phyloP scores from a whole-genome alignment of 2,329 filamentous ascomycete species.

The Phaeosphaeria sp. region DNA sequence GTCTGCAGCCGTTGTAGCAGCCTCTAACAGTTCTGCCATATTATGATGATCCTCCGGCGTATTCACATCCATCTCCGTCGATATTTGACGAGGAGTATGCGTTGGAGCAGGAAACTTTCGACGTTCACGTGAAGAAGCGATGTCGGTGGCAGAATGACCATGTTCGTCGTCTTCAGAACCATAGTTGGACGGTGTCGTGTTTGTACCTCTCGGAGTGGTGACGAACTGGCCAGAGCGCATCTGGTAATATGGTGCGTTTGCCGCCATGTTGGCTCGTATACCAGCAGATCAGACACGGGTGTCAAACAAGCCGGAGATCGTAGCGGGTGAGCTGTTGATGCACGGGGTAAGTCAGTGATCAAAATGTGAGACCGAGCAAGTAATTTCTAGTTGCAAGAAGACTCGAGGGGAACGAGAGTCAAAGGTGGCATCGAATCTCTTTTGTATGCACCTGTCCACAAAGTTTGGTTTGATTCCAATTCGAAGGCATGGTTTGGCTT shows the following conservation, averaged over 20 bases:
- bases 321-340: slow-evolving; percentile 18
- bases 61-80: slow-evolving; percentile 14
- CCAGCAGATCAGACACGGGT: slow-evolving; percentile 15
- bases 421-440: slow-evolving; percentile 19
- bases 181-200: slow-evolving; percentile 23
- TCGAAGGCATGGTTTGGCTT: slow-evolving; percentile 19
- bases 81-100: slow-evolving; percentile 16
- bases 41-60: slow-evolving; percentile 39
- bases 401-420: slow-evolving; percentile 17
- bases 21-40: slow-evolving; percentile 45
- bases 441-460: slow-evolving; percentile 22
- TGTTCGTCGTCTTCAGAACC: slow-evolving; percentile 29
- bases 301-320: slow-evolving; percentile 16
- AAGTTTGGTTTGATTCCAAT: slow-evolving; percentile 22
- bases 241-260: slow-evolving; percentile 48
- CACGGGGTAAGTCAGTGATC: slow-evolving; percentile 29
- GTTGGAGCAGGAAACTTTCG: slow-evolving; percentile 23
- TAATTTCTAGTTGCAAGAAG: slow-evolving; percentile 1
- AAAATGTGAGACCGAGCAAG: slow-evolving; percentile 2
- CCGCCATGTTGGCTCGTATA: slow-evolving; percentile 31
- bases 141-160: slow-evolving; percentile 21
- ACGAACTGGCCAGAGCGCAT: slow-evolving; percentile 37
- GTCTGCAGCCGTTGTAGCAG: slow-evolving; percentile 44
- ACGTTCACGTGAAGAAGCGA: slow-evolving; percentile 18
- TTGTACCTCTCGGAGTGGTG: slow-evolving; percentile 28